phyloP scores from a whole-genome alignment of 2,329 filamentous ascomycete genomes.

The Aspergillus calidoustus region DNA sequence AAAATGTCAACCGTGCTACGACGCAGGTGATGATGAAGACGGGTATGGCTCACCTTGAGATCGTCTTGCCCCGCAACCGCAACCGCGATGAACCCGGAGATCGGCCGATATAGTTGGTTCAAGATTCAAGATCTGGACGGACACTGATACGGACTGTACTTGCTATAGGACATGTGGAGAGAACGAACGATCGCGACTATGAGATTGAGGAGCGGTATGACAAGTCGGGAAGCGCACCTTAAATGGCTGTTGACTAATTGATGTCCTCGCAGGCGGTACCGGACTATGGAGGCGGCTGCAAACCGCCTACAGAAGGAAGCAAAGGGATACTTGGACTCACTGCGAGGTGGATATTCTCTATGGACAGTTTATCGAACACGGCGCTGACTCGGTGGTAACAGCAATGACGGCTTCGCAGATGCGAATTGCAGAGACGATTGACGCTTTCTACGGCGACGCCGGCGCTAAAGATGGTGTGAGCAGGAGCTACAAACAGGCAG shows the following conservation, averaged over 20 bases:
- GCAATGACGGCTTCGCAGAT: slow-evolving; percentile 99
- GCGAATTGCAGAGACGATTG: slow-evolving; percentile 72
- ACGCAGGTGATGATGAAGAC: slow-evolving; percentile 99
- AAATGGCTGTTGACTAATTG: slow-evolving; percentile 23
- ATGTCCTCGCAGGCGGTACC: slow-evolving; percentile 71
- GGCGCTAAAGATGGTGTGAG: slow-evolving; percentile 94
- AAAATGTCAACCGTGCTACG: slow-evolving; percentile 97
- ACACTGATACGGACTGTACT: slow-evolving; percentile 8
- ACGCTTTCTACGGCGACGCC: slow-evolving; percentile 97
- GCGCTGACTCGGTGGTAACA: slow-evolving; percentile 38
- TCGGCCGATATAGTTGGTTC: slow-evolving; percentile 1
- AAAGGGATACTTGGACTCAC: slow-evolving; percentile 94
- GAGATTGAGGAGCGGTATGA: slow-evolving; percentile 88
- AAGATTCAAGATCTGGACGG: neutral
- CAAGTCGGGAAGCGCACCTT: slow-evolving; percentile 7
- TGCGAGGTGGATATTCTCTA: slow-evolving; percentile 68
- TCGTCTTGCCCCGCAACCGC: slow-evolving; percentile 23
- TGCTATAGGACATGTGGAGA: slow-evolving; percentile 82
- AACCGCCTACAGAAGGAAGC: slow-evolving; percentile 94
- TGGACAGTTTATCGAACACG: slow-evolving; percentile 4
- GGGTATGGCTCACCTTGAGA: slow-evolving; percentile 55
- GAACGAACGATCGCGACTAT: slow-evolving; percentile 97
- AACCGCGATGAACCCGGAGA: slow-evolving; percentile 8
- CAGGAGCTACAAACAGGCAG: slow-evolving; percentile 96
- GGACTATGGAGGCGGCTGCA: slow-evolving; percentile 95